A percentile compares a stretch with the other conserved stretches of the same genome.
Evolutionary conservation across 495 filamentous ascomycete species (phyloP).

Genomic region (Penicillium riverlandense): DNA sequence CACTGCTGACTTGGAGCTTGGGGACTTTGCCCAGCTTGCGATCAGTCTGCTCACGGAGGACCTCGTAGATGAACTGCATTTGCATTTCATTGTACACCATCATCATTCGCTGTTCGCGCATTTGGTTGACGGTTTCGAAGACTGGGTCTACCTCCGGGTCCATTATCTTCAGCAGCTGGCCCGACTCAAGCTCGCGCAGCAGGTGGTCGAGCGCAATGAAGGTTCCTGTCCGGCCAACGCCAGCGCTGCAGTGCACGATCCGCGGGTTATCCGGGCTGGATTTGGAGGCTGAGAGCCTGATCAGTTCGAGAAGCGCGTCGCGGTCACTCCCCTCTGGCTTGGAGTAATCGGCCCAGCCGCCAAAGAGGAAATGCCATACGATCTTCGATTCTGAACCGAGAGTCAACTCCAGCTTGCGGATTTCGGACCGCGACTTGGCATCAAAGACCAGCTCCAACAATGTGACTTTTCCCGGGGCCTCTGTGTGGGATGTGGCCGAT

Average conservation of each 20-base stretch:
- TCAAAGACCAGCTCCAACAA: slow-evolving; percentile 42
- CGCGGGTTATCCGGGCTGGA: slow-evolving; percentile 67
- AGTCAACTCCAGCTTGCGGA: slow-evolving; percentile 48
- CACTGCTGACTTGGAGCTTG: slow-evolving; percentile 12
- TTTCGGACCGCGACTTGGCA: slow-evolving; percentile 41
- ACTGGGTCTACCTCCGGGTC: slow-evolving; percentile 49
- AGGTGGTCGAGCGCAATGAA: slow-evolving; percentile 94
- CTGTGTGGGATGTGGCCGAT: slow-evolving; percentile 2
- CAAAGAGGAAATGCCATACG: slow-evolving; percentile 87
- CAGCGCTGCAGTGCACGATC: slow-evolving; percentile 89
- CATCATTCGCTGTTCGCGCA: slow-evolving; percentile 84
- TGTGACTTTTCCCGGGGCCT: slow-evolving; percentile 33
- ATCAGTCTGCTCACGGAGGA: slow-evolving; percentile 64
- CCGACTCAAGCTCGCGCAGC: slow-evolving; percentile 71
- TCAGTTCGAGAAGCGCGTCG: slow-evolving; percentile 67
- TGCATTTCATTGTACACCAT: slow-evolving; percentile 94
- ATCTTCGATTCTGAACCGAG: slow-evolving; percentile 57
- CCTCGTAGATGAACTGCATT: slow-evolving; percentile 84
- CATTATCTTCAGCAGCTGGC: slow-evolving; percentile 46
- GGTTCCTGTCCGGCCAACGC: slow-evolving; percentile 88
- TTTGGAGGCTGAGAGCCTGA: slow-evolving; percentile 67
- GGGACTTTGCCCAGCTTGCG: slow-evolving; percentile 38
- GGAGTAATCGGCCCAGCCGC: slow-evolving; percentile 89
- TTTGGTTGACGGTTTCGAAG: slow-evolving; percentile 67
- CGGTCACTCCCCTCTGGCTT: slow-evolving; percentile 78